Base-by-base conservation (phyloP, 257 asterid species). In the Solanum gracilifrons region DNA sequence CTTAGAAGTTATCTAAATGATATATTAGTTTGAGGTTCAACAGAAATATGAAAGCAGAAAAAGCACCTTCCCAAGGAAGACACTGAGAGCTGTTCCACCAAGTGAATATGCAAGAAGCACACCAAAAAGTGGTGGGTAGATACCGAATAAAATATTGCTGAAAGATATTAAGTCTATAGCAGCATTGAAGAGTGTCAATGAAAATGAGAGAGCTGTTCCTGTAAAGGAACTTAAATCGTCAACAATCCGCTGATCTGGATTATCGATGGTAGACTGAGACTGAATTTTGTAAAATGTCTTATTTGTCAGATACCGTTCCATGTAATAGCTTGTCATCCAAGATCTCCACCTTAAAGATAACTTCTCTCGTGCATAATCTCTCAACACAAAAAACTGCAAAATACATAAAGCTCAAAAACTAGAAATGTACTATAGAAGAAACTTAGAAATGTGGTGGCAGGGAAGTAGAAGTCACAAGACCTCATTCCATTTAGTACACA, bases 161-260 rank as follows among this genome's bases (percentile, higher is more conserved):
- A 96, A 96, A 88, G 99, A 96, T 91, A 96, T 91, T 92, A 96
- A 93, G 93, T 96, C 99, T 69, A 96, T 93, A 2, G 94, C 86
- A 89, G 99, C 98, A 89, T 94, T 96, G 93, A 96, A 95, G 90
- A 95, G 90, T 12, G 93, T 92, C 92, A 95, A 87, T 84, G 99
- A 94, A 90, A 95, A 96, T 75, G 99, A 93, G 75, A 95, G 96
- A 88, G 98, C 95, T 64, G 98, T 94, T 93, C 97, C 95, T 0
- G 99, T 95, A 90, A 96, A 96, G 90, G 99, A 91, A 92, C 96
- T 96, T 83, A 96, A 90, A 91, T 96, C 99, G 43, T 96, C 98
- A 86, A 95, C 99, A 89, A 96, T 96, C 87, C 98, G 93, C 92
- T 96, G 99, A 91, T 96, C 99, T 39, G 99, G 99, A 88, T 96